Conservation (phyloP, 129 eudicot genomes). For the Chrysanthemum lavandulifolium region DNA sequence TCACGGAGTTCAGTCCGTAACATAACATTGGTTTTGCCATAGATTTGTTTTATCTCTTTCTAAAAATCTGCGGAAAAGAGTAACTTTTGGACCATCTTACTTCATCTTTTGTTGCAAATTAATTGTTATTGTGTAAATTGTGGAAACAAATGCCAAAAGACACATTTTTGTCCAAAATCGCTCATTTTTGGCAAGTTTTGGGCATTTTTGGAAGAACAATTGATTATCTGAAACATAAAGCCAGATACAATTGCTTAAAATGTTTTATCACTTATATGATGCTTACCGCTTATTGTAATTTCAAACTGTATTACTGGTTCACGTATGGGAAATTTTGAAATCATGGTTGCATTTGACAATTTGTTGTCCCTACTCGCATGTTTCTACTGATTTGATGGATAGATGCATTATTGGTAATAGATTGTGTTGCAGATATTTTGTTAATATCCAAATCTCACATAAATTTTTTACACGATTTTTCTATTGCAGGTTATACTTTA, state of each 20-base stretch:
- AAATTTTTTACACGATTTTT: slow-evolving; percentile 3
- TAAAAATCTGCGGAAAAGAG: no score
- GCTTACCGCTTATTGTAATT: background rate
- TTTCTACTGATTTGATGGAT: slow-evolving; percentile 4
- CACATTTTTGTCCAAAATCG: no score
- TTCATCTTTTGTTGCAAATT: no score
- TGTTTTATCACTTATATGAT: background rate
- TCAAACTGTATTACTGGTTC: no score
- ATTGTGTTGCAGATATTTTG: background rate
- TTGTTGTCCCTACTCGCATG: background rate
- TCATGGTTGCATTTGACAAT: slow-evolving; percentile 21
- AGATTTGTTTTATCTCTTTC: no score
- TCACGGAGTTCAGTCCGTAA: no score
- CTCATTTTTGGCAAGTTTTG: background rate
- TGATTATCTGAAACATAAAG: background rate
- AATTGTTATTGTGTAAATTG: background rate
- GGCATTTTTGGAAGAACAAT: background rate
- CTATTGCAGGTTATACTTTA: slow-evolving; percentile 25
- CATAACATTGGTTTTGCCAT: no score
- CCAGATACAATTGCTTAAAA: background rate
- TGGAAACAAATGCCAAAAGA: slow-evolving; percentile 5
- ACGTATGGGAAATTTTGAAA: background rate
- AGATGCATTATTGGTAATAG: no score
- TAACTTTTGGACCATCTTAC: no score
- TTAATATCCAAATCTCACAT: slow-evolving; percentile 4